phyloP scores from a whole-genome alignment of 129 eudicot species.

The Centaurea solstitialis region DNA sequence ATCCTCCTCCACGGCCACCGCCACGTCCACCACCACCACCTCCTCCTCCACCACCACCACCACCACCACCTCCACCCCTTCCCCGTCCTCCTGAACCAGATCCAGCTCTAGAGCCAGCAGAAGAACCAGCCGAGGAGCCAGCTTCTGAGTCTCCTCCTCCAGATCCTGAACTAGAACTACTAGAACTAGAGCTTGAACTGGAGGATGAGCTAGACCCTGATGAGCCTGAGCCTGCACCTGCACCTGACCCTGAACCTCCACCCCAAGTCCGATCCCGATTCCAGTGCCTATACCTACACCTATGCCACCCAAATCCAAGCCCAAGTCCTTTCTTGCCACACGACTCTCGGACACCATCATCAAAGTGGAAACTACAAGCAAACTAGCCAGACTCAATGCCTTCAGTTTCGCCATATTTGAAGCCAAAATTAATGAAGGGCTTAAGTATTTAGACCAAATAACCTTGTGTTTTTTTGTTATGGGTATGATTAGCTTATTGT shows the following conservation, averaged over 20 bases:
- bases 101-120: slow-evolving; percentile 45
- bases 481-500: background rate
- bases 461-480: background rate
- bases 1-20: background rate
- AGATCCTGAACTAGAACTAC: slow-evolving; percentile 30
- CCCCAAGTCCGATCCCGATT: slow-evolving; percentile 68
- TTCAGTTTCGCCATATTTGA: slow-evolving; percentile 24
- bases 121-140: slow-evolving; percentile 50
- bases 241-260: slow-evolving; percentile 64
- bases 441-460: background rate
- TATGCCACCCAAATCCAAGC: slow-evolving; percentile 54
- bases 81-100: slow-evolving; percentile 14
- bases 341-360: slow-evolving; percentile 54
- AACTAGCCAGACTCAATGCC: slow-evolving; percentile 29
- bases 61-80: background rate
- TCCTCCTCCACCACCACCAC: background rate
- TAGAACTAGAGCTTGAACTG: slow-evolving; percentile 30
- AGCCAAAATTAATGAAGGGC: background rate
- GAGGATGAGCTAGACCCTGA: slow-evolving; percentile 38
- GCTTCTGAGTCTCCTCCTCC: slow-evolving; percentile 40
- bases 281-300: slow-evolving; percentile 65
- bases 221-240: slow-evolving; percentile 39
- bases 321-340: slow-evolving; percentile 68
- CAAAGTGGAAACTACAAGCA: slow-evolving; percentile 38
- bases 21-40: slow-evolving; percentile 1